phyloP scores from a whole-genome alignment of 768 basidiomycete genomes.

The Termitomyces sp. region DNA sequence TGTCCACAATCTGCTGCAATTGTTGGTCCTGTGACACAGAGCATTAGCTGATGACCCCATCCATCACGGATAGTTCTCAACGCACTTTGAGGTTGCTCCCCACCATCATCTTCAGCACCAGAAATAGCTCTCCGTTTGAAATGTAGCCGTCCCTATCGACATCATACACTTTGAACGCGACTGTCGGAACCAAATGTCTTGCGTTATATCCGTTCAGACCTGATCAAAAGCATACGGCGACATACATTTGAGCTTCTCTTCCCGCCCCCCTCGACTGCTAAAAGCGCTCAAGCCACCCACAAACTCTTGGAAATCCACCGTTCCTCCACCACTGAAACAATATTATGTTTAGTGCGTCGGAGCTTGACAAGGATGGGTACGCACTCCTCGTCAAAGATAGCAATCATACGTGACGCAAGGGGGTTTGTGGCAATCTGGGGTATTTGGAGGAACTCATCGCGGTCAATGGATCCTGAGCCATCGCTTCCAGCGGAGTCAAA shows the following conservation, averaged over 20 bases:
- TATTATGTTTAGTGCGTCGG: constrained; percentile 3
- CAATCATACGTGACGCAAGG: constrained; percentile 95
- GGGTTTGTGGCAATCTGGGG: constrained; percentile 99
- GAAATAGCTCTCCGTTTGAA: constrained; percentile 96
- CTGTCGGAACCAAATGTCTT: constrained; percentile 36
- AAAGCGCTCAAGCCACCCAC: constrained; percentile 98
- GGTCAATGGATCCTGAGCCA: constrained; percentile 96
- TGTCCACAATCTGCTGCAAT: constrained; percentile 98
- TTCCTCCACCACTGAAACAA: constrained; percentile 82
- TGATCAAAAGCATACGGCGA: constrained; percentile 14
- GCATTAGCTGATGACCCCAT: constrained; percentile 1
- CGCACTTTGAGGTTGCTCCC: constrained; percentile 94
- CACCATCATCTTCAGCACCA: constrained; percentile 99
- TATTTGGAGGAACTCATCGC: constrained; percentile 98
- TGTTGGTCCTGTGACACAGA: constrained; percentile 76
- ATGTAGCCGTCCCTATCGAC: constrained; percentile 97
- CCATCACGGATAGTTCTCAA: constrained; percentile 12
- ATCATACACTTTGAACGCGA: constrained; percentile 99
- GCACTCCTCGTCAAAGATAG: constrained; percentile 99
- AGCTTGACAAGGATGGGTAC: constrained; percentile 28
- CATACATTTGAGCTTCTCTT: constrained; percentile 94
- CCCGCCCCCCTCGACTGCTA: constrained; percentile 92
- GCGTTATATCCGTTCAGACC: not conserved
- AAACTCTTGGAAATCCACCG: constrained; percentile 99
- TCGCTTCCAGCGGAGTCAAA: constrained; percentile 51